These are phyloP conservation scores for Trichoderma simmonsii DNA, from an alignment of 2,329 filamentous ascomycete genomes.

Conservation along the genomic window DNA sequence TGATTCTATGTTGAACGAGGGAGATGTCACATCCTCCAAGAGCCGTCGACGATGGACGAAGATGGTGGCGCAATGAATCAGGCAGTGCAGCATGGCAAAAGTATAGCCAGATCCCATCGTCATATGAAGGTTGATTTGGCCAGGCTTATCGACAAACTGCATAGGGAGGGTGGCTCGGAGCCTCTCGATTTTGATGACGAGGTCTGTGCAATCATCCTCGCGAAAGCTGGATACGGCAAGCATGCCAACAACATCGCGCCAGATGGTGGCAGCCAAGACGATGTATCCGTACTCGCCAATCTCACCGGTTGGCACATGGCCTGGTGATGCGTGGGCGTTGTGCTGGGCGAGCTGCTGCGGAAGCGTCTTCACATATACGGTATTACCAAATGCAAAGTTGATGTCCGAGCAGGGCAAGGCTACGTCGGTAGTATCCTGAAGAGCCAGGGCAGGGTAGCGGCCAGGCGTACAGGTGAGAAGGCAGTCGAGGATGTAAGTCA, in stretches of 20 bases:
- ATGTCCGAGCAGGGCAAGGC: constrained; percentile 59
- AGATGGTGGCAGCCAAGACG: constrained; percentile 57
- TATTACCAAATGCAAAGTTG: constrained; percentile 61
- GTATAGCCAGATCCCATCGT: constrained; percentile 63
- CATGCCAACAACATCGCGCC: constrained; percentile 61
- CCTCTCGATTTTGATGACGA: constrained; percentile 54
- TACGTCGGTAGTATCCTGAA: constrained; percentile 53
- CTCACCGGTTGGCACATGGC: constrained; percentile 44
- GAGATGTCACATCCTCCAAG: constrained; percentile 54
- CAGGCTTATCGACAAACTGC: constrained; percentile 59
- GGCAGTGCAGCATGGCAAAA: constrained; percentile 60
- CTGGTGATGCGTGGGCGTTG: constrained; percentile 30
- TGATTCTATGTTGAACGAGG: constrained; percentile 50
- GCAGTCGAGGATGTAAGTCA: constrained; percentile 62
- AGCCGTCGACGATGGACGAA: constrained; percentile 60
- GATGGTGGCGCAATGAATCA: constrained; percentile 58
- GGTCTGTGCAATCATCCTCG: constrained; percentile 49
- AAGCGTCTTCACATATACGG: constrained; percentile 57
- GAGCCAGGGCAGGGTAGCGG: constrained; percentile 54
- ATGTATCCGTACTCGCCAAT: constrained; percentile 62
- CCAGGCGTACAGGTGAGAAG: constrained; percentile 60
- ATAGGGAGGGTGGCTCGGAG: constrained; percentile 54
- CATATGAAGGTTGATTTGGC: constrained; percentile 60
- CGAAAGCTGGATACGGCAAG: constrained; percentile 52
- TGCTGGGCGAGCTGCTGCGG: constrained; percentile 38